phyloP scores from a whole-genome alignment of 2,329 filamentous ascomycete species.

The Chaetomiaceae sp. region DNA sequence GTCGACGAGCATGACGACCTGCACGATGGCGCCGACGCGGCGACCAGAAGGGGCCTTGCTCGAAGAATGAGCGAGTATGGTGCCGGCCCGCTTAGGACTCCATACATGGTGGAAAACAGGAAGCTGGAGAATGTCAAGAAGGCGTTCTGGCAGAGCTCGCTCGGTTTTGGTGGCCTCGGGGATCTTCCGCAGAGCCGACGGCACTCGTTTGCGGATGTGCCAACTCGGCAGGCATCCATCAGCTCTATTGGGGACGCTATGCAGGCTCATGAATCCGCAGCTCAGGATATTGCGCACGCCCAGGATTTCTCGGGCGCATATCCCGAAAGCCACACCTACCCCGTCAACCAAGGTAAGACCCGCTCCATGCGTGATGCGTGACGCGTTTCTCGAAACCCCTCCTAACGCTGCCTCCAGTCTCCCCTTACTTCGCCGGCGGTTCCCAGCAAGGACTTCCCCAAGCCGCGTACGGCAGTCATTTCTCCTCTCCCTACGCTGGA shows the following conservation, averaged over 20 bases:
- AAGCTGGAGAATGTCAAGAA: conserved; percentile 63
- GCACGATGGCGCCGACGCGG: conserved; percentile 48
- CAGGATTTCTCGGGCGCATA: conserved; percentile 41
- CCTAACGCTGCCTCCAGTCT: conserved; percentile 26
- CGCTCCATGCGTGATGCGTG: neutral
- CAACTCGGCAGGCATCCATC: conserved; percentile 59
- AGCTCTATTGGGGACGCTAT: conserved; percentile 53
- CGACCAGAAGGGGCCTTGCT: conserved; percentile 40
- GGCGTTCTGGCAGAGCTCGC: conserved; percentile 65
- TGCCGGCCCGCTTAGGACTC: conserved; percentile 41
- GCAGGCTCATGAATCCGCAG: conserved; percentile 42
- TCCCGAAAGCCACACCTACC: conserved; percentile 31
- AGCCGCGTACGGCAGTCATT: conserved; percentile 39
- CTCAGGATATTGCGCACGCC: conserved; percentile 39
- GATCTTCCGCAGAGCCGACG: conserved; percentile 69
- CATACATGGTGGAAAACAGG: conserved; percentile 53
- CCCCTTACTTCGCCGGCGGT: conserved; percentile 37
- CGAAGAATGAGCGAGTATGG: conserved; percentile 57
- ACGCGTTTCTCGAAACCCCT: neutral
- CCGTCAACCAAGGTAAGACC: conserved; percentile 35
- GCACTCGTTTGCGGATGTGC: conserved; percentile 72
- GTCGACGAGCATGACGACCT: conserved; percentile 66
- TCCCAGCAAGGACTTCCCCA: conserved; percentile 30
- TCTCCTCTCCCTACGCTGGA: conserved; percentile 43
- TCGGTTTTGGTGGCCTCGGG: conserved; percentile 57